Conservation (phyloP, 1,284 basidiomycete genomes). For the Tilletiopsis washingtonensis region DNA sequence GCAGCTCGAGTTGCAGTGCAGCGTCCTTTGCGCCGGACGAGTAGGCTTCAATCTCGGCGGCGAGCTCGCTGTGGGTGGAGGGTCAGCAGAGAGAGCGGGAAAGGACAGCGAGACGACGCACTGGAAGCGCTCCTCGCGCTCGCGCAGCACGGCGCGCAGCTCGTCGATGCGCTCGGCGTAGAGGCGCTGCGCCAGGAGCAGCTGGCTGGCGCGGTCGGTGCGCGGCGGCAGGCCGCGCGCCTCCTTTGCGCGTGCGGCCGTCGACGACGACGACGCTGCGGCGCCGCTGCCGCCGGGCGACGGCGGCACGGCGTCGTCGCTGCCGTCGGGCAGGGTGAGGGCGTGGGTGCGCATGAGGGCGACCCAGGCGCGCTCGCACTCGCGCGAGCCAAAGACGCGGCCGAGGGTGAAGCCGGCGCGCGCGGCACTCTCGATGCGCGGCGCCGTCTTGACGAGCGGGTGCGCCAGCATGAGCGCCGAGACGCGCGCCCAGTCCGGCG, state of each 20-base stretch:
- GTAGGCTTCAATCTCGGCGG: constrained; percentile 13
- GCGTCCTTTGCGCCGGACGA: constrained; percentile 1
- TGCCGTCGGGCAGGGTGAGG: constrained; percentile 10
- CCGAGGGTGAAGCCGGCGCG: constrained; percentile 29
- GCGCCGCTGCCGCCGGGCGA: background rate
- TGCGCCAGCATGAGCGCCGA: constrained; percentile 26
- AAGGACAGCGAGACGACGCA: too few relatives aligned
- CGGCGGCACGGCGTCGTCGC: constrained; percentile 2
- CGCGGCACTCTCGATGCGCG: constrained; percentile 24
- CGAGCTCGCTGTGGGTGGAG: constrained; percentile 2
- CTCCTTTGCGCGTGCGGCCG: constrained; percentile 19
- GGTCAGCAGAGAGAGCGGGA: too few relatives aligned
- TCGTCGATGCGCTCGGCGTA: constrained; percentile 39
- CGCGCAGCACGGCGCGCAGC: constrained; percentile 25
- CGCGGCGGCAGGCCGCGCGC: constrained; percentile 19
- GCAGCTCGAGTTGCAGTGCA: background rate
- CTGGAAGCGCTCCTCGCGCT: constrained; percentile 31
- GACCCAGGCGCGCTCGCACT: constrained; percentile 36
- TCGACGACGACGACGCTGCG: background rate
- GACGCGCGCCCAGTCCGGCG: constrained; percentile 35
- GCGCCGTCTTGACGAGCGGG: constrained; percentile 22
- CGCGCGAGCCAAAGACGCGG: constrained; percentile 29
- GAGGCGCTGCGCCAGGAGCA: constrained; percentile 34
- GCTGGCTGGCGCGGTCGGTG: constrained; percentile 24
- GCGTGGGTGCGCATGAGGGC: constrained; percentile 29